Percentiles rank a stretch among this genome's conserved stretches.
phyloP scores from a whole-genome alignment of 129 eudicot genomes.

The Artemisia argyi region DNA sequence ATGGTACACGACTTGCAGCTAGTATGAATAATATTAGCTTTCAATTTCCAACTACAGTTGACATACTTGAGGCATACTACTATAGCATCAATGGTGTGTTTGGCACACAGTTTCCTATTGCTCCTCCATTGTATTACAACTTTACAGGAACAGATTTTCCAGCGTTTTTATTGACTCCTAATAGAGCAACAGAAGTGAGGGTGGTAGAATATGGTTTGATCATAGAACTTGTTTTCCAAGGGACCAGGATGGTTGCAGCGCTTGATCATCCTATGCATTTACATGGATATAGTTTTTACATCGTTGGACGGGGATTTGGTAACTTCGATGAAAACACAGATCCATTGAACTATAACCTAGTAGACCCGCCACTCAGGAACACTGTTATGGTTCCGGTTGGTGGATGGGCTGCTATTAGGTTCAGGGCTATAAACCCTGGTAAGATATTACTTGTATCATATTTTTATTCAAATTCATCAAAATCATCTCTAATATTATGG shows the following conservation, averaged over 20 bases:
- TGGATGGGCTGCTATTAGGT: slow-evolving; percentile 66
- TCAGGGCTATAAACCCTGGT: slow-evolving; percentile 54
- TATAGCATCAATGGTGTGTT: slow-evolving; percentile 47
- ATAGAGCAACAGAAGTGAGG: slow-evolving; percentile 43
- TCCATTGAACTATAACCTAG: slow-evolving; percentile 49
- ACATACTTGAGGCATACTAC: slow-evolving; percentile 61
- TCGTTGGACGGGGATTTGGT: slow-evolving; percentile 62
- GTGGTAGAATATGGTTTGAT: slow-evolving; percentile 32
- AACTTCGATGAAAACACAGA: slow-evolving; percentile 46
- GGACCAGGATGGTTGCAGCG: slow-evolving; percentile 39
- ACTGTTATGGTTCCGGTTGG: slow-evolving; percentile 53
- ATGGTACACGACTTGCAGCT: slow-evolving; percentile 60
- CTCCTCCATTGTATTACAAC: slow-evolving; percentile 51
- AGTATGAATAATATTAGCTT: slow-evolving; percentile 73
- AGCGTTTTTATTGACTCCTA: slow-evolving; percentile 26
- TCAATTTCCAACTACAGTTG: slow-evolving; percentile 32
- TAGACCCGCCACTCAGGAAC: slow-evolving; percentile 58
- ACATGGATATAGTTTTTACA: slow-evolving; percentile 57
- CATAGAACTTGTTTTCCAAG: slow-evolving; percentile 53
- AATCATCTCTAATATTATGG: background rate
- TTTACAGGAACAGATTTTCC: slow-evolving; percentile 43
- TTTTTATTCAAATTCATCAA: background rate
- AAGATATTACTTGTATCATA: background rate
- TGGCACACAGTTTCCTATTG: slow-evolving; percentile 45
- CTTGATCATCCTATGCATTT: slow-evolving; percentile 81